A percentile compares a stretch with the other conserved stretches of the same genome.
phyloP scores from a whole-genome alignment of 176 grass and related monocot genomes.

The Leersia perrieri region DNA sequence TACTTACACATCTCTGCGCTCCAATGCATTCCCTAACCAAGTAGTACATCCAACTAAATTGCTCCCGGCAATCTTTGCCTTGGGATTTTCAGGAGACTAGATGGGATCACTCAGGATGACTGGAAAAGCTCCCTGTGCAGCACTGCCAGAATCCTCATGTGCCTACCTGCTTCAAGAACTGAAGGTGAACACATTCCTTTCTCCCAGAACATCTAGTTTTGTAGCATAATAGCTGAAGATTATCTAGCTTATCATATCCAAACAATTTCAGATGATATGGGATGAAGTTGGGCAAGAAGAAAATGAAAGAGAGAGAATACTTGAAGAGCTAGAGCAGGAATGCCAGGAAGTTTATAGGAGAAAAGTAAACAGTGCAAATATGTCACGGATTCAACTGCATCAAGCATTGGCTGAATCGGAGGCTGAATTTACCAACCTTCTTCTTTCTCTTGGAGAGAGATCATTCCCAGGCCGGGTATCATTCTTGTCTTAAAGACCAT shows the following conservation, averaged over 20 bases:
- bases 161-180: constrained; percentile 92
- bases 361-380: constrained; percentile 88
- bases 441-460: constrained; percentile 96
- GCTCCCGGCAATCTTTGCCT: constrained; percentile 6
- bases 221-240: background rate
- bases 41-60: constrained; percentile 24
- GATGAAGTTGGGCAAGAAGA: constrained; percentile 85
- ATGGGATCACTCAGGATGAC: constrained; percentile 73
- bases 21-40: constrained; percentile 36
- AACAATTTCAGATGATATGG: constrained; percentile 79
- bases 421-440: constrained; percentile 89
- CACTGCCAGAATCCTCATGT: constrained; percentile 70
- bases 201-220: constrained; percentile 1
- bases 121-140: constrained; percentile 36
- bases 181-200: constrained; percentile 50
- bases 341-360: constrained; percentile 84
- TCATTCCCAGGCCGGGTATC: constrained; percentile 76
- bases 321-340: constrained; percentile 74
- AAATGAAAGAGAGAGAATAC: constrained; percentile 70
- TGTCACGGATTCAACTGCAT: constrained; percentile 76
- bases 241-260: constrained; percentile 10
- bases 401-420: constrained; percentile 94
- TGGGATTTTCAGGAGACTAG: constrained; percentile 27
- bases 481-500: constrained; percentile 1
- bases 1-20: constrained; percentile 38